Percentiles rank a stretch among this genome's conserved stretches.
Conservation (phyloP, 2,329 filamentous ascomycete species). For the Iodosphaeria phyllophila region DNA sequence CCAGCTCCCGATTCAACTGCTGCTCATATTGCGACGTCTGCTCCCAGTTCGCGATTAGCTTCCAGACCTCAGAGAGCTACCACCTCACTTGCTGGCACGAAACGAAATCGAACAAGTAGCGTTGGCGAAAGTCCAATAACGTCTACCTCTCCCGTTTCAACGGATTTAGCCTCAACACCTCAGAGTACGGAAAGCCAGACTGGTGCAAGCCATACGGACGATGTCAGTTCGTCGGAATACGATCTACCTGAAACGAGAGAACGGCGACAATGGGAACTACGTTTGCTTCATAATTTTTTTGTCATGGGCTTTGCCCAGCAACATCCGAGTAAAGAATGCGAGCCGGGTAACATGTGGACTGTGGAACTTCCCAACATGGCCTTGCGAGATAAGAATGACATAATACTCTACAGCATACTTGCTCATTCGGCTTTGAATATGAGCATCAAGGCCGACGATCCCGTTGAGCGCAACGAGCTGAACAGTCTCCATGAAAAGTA, state of each 20-base stretch:
- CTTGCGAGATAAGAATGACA: slow-evolving; percentile 12
- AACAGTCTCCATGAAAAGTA: slow-evolving; percentile 17
- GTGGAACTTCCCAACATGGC: slow-evolving; percentile 15
- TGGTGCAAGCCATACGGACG: slow-evolving; percentile 4
- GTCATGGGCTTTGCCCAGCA: slow-evolving; percentile 13
- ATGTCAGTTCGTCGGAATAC: slow-evolving; percentile 8
- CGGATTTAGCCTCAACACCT: slow-evolving; percentile 1
- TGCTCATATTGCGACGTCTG: background rate
- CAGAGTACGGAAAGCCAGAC: slow-evolving; percentile 5
- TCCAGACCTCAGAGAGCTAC: background rate
- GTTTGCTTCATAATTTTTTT: slow-evolving; percentile 17
- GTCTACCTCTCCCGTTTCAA: background rate
- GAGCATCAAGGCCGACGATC: slow-evolving; percentile 11
- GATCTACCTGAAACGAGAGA: slow-evolving; percentile 16
- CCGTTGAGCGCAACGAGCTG: slow-evolving; percentile 11
- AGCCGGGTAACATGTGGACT: slow-evolving; percentile 12
- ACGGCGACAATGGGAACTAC: slow-evolving; percentile 18
- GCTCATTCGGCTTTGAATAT: slow-evolving; percentile 18
- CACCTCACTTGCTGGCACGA: background rate
- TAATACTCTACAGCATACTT: slow-evolving; percentile 15
- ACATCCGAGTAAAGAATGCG: slow-evolving; percentile 5
- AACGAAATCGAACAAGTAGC: too few species aligned
- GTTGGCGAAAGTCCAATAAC: background rate
- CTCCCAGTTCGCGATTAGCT: background rate
- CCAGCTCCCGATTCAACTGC: background rate